These are phyloP conservation scores for Rosa chinensis DNA, from an alignment of 306 rosid species.

Conservation along the genomic window DNA sequence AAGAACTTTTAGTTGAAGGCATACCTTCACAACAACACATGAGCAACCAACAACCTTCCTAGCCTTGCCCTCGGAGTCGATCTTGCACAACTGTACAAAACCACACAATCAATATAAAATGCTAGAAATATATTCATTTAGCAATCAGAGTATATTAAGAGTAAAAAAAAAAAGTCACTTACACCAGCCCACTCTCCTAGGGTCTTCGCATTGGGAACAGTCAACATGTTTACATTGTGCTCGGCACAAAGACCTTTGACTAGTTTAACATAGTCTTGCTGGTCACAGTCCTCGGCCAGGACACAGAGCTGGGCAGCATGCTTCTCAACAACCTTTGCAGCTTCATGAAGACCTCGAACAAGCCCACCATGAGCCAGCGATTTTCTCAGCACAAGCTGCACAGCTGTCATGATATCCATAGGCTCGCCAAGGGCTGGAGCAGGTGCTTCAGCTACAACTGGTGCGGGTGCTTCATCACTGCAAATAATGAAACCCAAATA, in stretches of 20 bases:
- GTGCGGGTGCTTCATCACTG: constrained; percentile 45
- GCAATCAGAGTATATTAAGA: background rate
- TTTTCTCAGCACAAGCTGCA: constrained; percentile 81
- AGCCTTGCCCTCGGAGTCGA: constrained; percentile 86
- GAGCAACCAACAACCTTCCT: constrained; percentile 63
- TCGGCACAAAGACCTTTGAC: constrained; percentile 85
- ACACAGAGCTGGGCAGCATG: constrained; percentile 82
- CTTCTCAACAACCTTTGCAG: constrained; percentile 80
- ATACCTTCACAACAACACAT: constrained; percentile 83
- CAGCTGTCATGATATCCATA: constrained; percentile 52
- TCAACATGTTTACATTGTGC: constrained; percentile 69
- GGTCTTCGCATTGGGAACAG: constrained; percentile 81
- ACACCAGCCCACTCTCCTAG: constrained; percentile 99
- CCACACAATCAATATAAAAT: background rate
- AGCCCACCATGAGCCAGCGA: constrained; percentile 87
- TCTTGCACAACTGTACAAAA: constrained; percentile 64
- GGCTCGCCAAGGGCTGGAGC: constrained; percentile 48
- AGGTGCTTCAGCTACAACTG: constrained; percentile 35
- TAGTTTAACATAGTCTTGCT: constrained; percentile 77
- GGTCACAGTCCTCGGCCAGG: constrained; percentile 85
- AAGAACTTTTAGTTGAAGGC: background rate
- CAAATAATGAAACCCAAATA: background rate
- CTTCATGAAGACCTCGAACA: constrained; percentile 76
- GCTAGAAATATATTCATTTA: background rate
- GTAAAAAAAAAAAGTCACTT: constrained; percentile 33